Evolutionary conservation across 805 yeast genomes (phyloP).

Genomic region (Cyberlindnera petersonii): DNA sequence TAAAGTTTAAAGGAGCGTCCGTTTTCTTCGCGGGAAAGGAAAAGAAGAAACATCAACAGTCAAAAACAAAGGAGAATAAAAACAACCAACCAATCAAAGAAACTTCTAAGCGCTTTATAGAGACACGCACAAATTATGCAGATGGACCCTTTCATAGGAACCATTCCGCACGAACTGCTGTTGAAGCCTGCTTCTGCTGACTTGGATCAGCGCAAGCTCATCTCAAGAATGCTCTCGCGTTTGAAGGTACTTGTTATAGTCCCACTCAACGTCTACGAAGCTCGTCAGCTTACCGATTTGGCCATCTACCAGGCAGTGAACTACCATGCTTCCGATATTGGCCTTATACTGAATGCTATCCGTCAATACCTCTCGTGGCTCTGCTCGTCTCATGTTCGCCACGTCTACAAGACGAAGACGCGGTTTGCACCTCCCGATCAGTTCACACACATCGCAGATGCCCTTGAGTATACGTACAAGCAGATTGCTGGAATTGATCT

Average conservation of each 20-base stretch:
- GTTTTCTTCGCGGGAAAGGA: no score
- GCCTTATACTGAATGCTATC: background rate
- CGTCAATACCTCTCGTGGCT: constrained; percentile 2
- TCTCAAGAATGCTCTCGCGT: background rate
- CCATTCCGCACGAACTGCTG: background rate
- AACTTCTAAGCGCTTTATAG: no score
- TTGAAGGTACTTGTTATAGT: background rate
- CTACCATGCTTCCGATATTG: background rate
- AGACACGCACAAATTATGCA: background rate
- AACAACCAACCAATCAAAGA: no score
- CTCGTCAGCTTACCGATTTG: background rate
- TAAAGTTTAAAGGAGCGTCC: no score
- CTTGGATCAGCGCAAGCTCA: background rate
- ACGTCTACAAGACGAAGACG: background rate
- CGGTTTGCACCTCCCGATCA: background rate
- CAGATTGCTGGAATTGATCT: no score
- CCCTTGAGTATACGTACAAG: background rate
- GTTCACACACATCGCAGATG: background rate
- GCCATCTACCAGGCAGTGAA: background rate
- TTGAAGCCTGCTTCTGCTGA: background rate
- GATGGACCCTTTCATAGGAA: background rate
- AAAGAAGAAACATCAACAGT: no score
- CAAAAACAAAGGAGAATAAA: no score
- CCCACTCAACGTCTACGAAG: background rate
- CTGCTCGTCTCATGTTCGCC: background rate